Base-by-base conservation (phyloP, 768 basidiomycete genomes). In the Rhizopogon rudus region DNA sequence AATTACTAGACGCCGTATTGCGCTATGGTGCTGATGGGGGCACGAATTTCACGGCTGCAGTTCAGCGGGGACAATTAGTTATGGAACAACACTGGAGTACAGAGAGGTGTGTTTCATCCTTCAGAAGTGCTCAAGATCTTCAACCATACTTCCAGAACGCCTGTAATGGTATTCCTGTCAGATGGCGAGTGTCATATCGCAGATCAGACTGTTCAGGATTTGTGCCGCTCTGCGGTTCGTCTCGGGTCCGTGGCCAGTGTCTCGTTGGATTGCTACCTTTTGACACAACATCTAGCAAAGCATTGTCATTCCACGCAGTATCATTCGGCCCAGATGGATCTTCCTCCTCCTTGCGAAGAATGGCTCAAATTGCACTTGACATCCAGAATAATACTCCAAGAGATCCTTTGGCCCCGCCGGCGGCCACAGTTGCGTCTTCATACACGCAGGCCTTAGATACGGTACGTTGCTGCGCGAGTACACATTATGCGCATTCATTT, bases 251-350 rank as follows among this genome's bases (percentile, higher is more conserved):
- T 6, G 2, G n/a, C 14, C 3, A n/a, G 4, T 17, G 4, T 14
- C 25, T n/a, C 1, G 10, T 2, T 37, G n/a, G 0, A 5, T 10
- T 41, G 20, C 49, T 54, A 39, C 59, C 3, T 3, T 22, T 49
- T 16, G 9, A 57, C 16, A 42, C 22, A 3, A 25, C 43, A 20
- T 20, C 42, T 29, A 84, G 83, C 12, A 80, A 80, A 67, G 67
- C 81, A 0, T 67, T 82, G 1, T 81, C 82, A 0, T 80, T 85
- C 61, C 83, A 85, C 44, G 63, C 82, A 0, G 78, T 86, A n/a
- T 75, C 79, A 0, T 85, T 86, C 41, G 84, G 81, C 4, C 67
- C 68, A 1, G 60, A 68, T 12, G 39, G 9, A 33, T 61, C 42
- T 7, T 61, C 57, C 42, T 42, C 7, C 5, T 57, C 60, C 43